Conservation (phyloP, 1,284 basidiomycete genomes). For the Ustilago vetiveriae region DNA sequence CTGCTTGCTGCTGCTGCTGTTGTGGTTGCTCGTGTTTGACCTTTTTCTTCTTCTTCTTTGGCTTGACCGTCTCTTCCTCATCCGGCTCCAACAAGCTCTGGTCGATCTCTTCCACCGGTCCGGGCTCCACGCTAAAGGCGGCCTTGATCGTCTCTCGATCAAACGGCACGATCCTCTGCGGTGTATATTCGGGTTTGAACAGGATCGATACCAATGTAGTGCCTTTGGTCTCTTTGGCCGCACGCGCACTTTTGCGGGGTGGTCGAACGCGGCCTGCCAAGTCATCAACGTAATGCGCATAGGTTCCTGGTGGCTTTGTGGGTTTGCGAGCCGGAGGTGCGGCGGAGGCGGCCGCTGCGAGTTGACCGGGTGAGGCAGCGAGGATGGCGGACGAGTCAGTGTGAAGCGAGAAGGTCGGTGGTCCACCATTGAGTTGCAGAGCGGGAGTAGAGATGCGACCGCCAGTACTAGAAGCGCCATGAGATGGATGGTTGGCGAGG, state of each 20-base stretch:
- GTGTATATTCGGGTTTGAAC: constrained; percentile 49
- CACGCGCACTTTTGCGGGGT: constrained; percentile 18
- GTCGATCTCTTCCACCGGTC: constrained; percentile 44
- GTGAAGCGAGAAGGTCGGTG: constrained; percentile 33
- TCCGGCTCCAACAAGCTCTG: constrained; percentile 45
- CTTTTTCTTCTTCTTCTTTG: constrained; percentile 43
- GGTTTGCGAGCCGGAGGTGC: constrained; percentile 32
- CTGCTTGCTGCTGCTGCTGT: background rate
- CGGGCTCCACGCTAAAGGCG: constrained; percentile 40
- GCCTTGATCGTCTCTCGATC: constrained; percentile 41
- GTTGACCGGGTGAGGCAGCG: constrained; percentile 29
- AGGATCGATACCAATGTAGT: constrained; percentile 30
- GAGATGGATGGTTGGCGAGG: constrained; percentile 11
- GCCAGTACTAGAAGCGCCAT: constrained; percentile 23
- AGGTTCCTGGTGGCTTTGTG: constrained; percentile 39
- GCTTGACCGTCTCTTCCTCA: constrained; percentile 34
- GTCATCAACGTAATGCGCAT: constrained; percentile 48
- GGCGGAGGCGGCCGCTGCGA: constrained; percentile 27
- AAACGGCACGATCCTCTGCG: constrained; percentile 43
- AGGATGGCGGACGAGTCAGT: constrained; percentile 41
- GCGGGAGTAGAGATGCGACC: constrained; percentile 41
- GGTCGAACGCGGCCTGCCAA: constrained; percentile 43
- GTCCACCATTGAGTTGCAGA: constrained; percentile 32
- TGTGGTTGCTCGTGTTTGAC: constrained; percentile 12
- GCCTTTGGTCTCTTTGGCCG: constrained; percentile 23